These are phyloP conservation scores for Triangularia verruculosa DNA, from an alignment of 2,329 filamentous ascomycete species.

Conservation along the genomic window DNA sequence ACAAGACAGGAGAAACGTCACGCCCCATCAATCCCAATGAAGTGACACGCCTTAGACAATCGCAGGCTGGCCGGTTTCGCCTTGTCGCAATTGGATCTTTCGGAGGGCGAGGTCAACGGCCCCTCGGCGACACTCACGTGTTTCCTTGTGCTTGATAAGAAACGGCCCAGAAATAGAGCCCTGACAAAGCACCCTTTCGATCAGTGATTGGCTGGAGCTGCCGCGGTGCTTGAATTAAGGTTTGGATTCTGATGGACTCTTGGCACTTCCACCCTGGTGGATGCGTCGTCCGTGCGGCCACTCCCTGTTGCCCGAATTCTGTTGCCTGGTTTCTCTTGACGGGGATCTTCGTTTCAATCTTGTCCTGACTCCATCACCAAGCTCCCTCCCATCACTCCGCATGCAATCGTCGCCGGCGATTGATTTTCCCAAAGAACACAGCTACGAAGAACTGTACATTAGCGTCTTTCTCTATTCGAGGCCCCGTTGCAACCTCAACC, in stretches of 20 bases:
- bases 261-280: background rate
- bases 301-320: conserved; percentile 17
- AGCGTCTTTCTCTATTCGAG: background rate
- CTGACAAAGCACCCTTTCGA: conserved; percentile 4
- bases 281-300: conserved; percentile 7
- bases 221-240: conserved; percentile 6
- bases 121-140: background rate
- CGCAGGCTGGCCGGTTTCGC: background rate
- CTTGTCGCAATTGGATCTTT: background rate
- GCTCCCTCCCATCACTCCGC: background rate
- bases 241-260: conserved; percentile 1
- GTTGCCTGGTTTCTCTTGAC: conserved; percentile 13
- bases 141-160: conserved; percentile 2
- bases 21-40: too few species aligned
- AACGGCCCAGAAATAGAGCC: conserved; percentile 12
- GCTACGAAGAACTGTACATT: background rate
- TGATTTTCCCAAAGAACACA: background rate
- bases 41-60: background rate
- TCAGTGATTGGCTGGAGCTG: background rate
- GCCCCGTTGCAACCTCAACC: background rate
- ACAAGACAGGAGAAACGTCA: background rate
- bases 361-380: background rate
- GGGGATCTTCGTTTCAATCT: background rate
- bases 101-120: background rate
- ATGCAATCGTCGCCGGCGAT: background rate